Percentiles rank a stretch among this genome's conserved stretches.
phyloP scores from a whole-genome alignment of 768 basidiomycete genomes.

The Mycena vitilis region DNA sequence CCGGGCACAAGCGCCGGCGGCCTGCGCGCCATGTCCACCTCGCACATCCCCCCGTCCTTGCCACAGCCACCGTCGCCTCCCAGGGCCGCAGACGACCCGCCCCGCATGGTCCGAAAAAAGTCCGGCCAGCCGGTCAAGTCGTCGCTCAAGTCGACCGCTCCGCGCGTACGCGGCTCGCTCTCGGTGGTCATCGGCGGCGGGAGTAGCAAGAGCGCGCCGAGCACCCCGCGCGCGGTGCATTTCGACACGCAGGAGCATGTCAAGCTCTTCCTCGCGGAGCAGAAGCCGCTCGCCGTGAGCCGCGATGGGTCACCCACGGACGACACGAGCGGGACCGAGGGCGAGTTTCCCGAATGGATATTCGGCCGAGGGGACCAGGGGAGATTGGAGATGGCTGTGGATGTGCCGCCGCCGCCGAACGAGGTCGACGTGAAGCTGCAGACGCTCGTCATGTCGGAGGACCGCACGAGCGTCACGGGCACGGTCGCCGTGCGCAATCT shows the following conservation, averaged over 20 bases:
- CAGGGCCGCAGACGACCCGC: slow-evolving; percentile 43
- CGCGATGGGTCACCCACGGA: slow-evolving; percentile 90
- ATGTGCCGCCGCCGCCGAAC: slow-evolving; percentile 70
- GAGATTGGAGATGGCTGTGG: slow-evolving; percentile 67
- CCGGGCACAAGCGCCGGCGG: slow-evolving; percentile 38
- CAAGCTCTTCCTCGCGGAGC: slow-evolving; percentile 93
- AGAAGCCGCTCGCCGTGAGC: slow-evolving; percentile 94
- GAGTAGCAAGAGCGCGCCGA: slow-evolving; percentile 79
- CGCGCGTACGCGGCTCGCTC: slow-evolving; percentile 61
- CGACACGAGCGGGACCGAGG: slow-evolving; percentile 84
- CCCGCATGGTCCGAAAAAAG: slow-evolving; percentile 84
- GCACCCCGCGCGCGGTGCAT: slow-evolving; percentile 93
- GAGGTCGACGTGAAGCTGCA: slow-evolving; percentile 62
- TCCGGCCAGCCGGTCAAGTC: slow-evolving; percentile 94
- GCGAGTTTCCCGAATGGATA: slow-evolving; percentile 78
- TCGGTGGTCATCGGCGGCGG: slow-evolving; percentile 62
- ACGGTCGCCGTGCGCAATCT: slow-evolving; percentile 85
- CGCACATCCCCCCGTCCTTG: slow-evolving; percentile 43
- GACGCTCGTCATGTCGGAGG: slow-evolving; percentile 62
- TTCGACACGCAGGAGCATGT: slow-evolving; percentile 95
- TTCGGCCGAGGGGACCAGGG: slow-evolving; percentile 56
- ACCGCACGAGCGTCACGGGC: slow-evolving; percentile 72
- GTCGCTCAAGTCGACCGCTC: slow-evolving; percentile 81
- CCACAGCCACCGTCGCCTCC: slow-evolving; percentile 40
- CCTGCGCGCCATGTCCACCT: slow-evolving; percentile 50